Evolutionary conservation across 148 eudicot genomes (phyloP).

Genomic region (Camellia japonica): DNA sequence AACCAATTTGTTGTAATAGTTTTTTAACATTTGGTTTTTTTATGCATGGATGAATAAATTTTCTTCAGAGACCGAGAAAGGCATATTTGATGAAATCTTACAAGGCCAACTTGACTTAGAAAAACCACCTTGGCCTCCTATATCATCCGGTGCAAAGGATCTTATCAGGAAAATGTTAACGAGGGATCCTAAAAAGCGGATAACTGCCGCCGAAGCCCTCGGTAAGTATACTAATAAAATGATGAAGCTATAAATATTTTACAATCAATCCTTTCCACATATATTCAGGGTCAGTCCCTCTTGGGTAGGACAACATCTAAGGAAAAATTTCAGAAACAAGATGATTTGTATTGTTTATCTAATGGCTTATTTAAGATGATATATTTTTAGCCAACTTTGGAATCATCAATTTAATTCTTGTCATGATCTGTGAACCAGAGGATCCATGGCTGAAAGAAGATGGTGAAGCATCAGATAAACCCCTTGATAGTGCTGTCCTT

Average conservation of each 20-base stretch:
- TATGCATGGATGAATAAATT: neutral
- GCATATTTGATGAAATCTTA: conserved; percentile 59
- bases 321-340: neutral
- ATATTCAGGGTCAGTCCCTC: neutral
- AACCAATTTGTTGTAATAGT: neutral
- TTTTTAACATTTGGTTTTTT: conserved; percentile 3
- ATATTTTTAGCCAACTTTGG: neutral
- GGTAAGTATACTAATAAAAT: conserved; percentile 35
- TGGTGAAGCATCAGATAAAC: conserved; percentile 75
- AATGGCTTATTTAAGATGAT: neutral
- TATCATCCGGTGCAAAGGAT: conserved; percentile 75
- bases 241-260: neutral
- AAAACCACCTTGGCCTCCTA: conserved; percentile 77
- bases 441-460: conserved; percentile 94
- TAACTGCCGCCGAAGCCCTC: conserved; percentile 75
- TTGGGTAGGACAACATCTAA: neutral
- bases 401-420: neutral
- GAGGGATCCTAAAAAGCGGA: conserved; percentile 59
- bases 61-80: conserved; percentile 73
- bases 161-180: conserved; percentile 66
- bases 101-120: conserved; percentile 46
- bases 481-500: conserved; percentile 82
- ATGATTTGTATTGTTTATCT: neutral
- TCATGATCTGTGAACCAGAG: conserved; percentile 49
- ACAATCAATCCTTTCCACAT: neutral